These are phyloP conservation scores for Globisporangium megalacanthum DNA, from an alignment of 352 stramenopile species.

Conservation along the genomic window DNA sequence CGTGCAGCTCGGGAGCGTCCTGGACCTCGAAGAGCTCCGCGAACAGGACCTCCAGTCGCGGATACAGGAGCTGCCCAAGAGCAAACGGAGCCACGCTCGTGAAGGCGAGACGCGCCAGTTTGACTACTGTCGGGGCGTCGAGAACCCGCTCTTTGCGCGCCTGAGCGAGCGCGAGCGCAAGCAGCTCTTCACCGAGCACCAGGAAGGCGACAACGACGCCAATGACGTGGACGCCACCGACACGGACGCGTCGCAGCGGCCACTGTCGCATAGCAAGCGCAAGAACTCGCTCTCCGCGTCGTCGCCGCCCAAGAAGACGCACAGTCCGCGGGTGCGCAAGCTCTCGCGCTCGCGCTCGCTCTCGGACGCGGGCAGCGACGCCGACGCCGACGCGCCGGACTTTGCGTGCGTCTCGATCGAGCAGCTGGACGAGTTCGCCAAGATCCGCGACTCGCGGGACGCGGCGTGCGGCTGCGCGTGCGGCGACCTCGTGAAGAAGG, in stretches of 20 bases:
- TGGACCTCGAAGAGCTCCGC: constrained; percentile 54
- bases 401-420: constrained; percentile 79
- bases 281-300: constrained; percentile 14
- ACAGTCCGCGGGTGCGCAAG: constrained; percentile 7
- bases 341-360: constrained; percentile 4
- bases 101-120: constrained; percentile 77
- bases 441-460: constrained; percentile 78
- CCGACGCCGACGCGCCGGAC: constrained; percentile 25
- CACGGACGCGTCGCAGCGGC: not conserved
- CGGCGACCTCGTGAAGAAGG: constrained; percentile 77
- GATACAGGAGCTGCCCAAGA: constrained; percentile 57
- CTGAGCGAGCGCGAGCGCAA: constrained; percentile 69
- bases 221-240: no score
- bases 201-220: constrained; percentile 13
- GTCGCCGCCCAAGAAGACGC: constrained; percentile 14
- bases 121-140: constrained; percentile 62
- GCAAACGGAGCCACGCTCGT: constrained; percentile 43
- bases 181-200: constrained; percentile 48
- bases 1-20: constrained; percentile 61
- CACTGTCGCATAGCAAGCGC: not conserved
- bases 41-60: constrained; percentile 46
- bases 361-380: constrained; percentile 7
- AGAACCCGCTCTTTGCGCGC: constrained; percentile 75
- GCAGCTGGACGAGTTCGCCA: constrained; percentile 77
- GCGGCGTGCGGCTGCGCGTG: constrained; percentile 73